Percentiles rank a stretch among this genome's conserved stretches.
Evolutionary conservation across 805 yeast species (phyloP).

Genomic region (Yarrowia alimentaria): DNA sequence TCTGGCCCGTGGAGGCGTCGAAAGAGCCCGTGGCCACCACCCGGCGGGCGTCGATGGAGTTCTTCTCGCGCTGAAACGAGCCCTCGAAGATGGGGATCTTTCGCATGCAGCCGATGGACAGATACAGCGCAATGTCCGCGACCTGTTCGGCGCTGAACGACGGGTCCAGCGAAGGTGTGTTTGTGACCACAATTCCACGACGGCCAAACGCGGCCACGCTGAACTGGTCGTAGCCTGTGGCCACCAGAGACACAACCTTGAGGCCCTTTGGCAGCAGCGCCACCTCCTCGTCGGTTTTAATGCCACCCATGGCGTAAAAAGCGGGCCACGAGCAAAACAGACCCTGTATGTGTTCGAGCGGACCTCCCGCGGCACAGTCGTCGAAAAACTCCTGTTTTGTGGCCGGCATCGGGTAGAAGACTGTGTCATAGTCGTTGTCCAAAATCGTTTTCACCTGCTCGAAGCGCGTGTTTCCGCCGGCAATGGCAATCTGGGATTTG

Average conservation of each 20-base stretch:
- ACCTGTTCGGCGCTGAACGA: constrained; percentile 60
- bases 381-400: constrained; percentile 42
- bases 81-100: constrained; percentile 51
- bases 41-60: constrained; percentile 50
- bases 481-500: constrained; percentile 3
- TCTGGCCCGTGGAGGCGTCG: constrained; percentile 22
- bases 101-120: constrained; percentile 60
- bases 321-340: constrained; percentile 58
- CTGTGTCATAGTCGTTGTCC: constrained; percentile 25
- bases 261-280: constrained; percentile 49
- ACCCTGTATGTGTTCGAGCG: constrained; percentile 48
- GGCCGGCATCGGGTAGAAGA: constrained; percentile 29
- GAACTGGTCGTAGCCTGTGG: constrained; percentile 60
- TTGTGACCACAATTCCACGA: constrained; percentile 54
- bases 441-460: not conserved
- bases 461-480: constrained; percentile 11
- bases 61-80: constrained; percentile 43
- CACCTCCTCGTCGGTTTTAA: constrained; percentile 38
- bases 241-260: constrained; percentile 53
- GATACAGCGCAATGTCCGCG: constrained; percentile 65
- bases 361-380: constrained; percentile 41
- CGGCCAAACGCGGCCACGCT: constrained; percentile 47
- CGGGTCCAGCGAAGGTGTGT: constrained; percentile 44
- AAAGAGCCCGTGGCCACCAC: constrained; percentile 30
- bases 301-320: constrained; percentile 38